Percentiles rank a stretch among this genome's conserved stretches.
phyloP scores from a whole-genome alignment of 768 basidiomycete genomes.

The Lactarius hatsudake region DNA sequence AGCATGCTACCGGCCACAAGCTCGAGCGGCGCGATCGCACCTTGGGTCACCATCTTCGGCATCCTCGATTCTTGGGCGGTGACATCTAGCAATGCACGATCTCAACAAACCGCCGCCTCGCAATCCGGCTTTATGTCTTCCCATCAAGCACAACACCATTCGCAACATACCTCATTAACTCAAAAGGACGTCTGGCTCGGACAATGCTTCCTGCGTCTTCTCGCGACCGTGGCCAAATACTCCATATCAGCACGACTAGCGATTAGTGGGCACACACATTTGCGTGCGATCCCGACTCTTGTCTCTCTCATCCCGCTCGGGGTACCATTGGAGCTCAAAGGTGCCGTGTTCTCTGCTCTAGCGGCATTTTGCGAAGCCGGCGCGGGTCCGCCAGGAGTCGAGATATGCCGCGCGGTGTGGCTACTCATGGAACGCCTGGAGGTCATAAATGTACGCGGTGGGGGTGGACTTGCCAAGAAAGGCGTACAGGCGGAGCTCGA shows the following conservation, averaged over 20 bases:
- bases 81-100: slow-evolving; percentile 47
- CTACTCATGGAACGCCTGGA: slow-evolving; percentile 79
- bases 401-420: slow-evolving; percentile 84
- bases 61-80: slow-evolving; percentile 73
- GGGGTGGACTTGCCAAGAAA: slow-evolving; percentile 53
- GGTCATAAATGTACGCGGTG: slow-evolving; percentile 71
- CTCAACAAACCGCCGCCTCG: slow-evolving; percentile 35
- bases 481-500: slow-evolving; percentile 88
- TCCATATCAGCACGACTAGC: slow-evolving; percentile 79
- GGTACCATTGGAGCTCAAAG: slow-evolving; percentile 89
- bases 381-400: slow-evolving; percentile 66
- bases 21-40: slow-evolving; percentile 56
- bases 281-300: slow-evolving; percentile 78
- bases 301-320: slow-evolving; percentile 74
- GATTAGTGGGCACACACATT: slow-evolving; percentile 70
- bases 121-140: slow-evolving; percentile 29
- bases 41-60: slow-evolving; percentile 76
- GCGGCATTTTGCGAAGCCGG: slow-evolving; percentile 83
- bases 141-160: slow-evolving; percentile 42
- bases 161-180: slow-evolving; percentile 46
- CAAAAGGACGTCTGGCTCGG: slow-evolving; percentile 77
- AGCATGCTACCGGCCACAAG: slow-evolving; percentile 45
- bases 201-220: slow-evolving; percentile 75
- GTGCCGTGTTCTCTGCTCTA: slow-evolving; percentile 75
- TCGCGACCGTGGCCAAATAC: slow-evolving; percentile 69